Percentiles rank a stretch among this genome's conserved stretches.
Conservation (phyloP, 2,329 filamentous ascomycete genomes). For the Pyrenophora graminea region DNA sequence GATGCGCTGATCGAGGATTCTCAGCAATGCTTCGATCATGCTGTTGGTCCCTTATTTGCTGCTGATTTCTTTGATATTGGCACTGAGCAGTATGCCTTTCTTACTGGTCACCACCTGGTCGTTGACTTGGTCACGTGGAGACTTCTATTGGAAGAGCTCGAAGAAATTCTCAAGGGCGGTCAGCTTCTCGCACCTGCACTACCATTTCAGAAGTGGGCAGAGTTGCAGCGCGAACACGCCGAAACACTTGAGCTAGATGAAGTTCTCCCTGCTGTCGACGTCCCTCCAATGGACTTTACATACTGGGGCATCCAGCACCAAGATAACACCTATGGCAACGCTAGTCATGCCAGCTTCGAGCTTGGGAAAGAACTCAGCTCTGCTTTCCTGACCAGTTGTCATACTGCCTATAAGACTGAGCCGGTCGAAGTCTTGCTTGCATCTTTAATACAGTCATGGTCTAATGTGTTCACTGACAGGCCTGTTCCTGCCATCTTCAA, state of each 20-base stretch:
- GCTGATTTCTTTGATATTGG: constrained; percentile 44
- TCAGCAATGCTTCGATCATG: constrained; percentile 34
- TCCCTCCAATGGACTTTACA: constrained; percentile 39
- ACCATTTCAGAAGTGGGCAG: constrained; percentile 48
- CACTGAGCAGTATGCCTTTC: constrained; percentile 38
- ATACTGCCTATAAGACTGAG: constrained; percentile 58
- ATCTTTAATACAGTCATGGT: constrained; percentile 60
- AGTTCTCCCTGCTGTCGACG: constrained; percentile 34
- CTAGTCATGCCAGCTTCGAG: constrained; percentile 39
- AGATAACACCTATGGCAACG: constrained; percentile 47
- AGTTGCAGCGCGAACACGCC: constrained; percentile 44
- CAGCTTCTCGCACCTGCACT: constrained; percentile 38
- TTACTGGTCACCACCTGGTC: constrained; percentile 45
- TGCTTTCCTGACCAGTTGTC: constrained; percentile 35
- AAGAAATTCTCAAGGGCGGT: constrained; percentile 42
- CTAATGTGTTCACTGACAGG: constrained; percentile 60
- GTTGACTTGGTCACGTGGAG: constrained; percentile 56
- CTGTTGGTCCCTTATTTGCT: constrained; percentile 36
- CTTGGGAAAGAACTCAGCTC: constrained; percentile 31
- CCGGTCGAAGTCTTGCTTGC: constrained; percentile 61
- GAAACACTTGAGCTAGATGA: constrained; percentile 25
- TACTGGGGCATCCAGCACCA: constrained; percentile 48
- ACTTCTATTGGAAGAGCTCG: constrained; percentile 51
- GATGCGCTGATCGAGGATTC: constrained; percentile 39
- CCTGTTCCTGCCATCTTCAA: constrained; percentile 55